Evolutionary conservation across 108 stramenopile genomes (phyloP).

Genomic region (Pseudonitzschia pungens): DNA sequence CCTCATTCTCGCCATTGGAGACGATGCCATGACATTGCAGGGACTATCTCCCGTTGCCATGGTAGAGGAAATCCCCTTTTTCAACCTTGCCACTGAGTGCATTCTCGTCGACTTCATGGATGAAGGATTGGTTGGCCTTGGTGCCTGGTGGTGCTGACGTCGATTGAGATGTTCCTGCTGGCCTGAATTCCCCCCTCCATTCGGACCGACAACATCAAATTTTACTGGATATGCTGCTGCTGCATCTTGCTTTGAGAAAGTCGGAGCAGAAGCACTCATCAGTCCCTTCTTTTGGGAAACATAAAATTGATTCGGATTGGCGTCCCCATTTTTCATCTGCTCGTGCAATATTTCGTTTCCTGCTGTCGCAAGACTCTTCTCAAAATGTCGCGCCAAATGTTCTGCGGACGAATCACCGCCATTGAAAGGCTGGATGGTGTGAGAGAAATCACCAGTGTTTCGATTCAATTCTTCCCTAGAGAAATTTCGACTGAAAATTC

Average conservation of each 20-base stretch:
- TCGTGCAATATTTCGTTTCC: not conserved
- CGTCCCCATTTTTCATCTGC: not conserved
- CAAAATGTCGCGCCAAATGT: not conserved
- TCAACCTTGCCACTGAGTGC: not conserved
- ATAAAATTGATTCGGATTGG: not conserved
- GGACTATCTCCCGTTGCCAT: not conserved
- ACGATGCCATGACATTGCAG: not conserved
- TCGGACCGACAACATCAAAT: no score
- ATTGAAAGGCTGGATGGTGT: not conserved
- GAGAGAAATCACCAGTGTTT: not conserved
- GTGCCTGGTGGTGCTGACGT: not conserved
- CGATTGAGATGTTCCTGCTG: not conserved
- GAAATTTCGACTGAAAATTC: slow-evolving; percentile 6
- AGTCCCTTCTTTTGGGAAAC: not conserved
- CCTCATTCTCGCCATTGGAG: slow-evolving; percentile 7
- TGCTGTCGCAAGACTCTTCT: not conserved
- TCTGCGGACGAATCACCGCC: not conserved
- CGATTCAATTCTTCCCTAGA: not conserved
- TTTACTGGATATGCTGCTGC: no score
- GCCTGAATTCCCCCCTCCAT: not conserved
- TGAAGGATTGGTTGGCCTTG: not conserved
- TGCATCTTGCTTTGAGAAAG: not conserved
- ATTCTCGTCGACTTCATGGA: not conserved
- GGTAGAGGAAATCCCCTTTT: not conserved
- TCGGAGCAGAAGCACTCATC: not conserved